A percentile compares a stretch with the other conserved stretches of the same genome.
Evolutionary conservation across 805 yeast species (phyloP).

Genomic region (Priceomyces medius): DNA sequence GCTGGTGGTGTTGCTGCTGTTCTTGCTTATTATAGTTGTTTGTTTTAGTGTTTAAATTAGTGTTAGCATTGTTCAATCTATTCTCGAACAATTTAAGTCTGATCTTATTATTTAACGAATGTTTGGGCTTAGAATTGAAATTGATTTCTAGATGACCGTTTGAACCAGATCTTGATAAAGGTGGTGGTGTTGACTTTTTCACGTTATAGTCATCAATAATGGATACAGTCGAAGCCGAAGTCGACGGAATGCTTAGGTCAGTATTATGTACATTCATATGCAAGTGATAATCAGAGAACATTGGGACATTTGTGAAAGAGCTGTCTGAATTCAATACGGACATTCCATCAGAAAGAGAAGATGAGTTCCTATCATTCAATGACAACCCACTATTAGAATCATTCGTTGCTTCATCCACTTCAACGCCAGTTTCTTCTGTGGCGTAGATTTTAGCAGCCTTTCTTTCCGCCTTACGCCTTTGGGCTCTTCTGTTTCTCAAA

Average conservation of each 20-base stretch:
- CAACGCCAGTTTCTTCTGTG: constrained; percentile 9
- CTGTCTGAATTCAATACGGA: constrained; percentile 62
- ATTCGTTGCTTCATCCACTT: constrained; percentile 9
- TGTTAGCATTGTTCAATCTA: constrained; percentile 22
- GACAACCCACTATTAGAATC: constrained; percentile 20
- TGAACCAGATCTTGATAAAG: constrained; percentile 21
- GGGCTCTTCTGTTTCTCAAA: constrained; percentile 43
- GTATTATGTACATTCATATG: constrained; percentile 30
- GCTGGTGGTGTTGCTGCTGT: background rate
- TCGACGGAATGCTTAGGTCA: constrained; percentile 20
- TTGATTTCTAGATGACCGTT: constrained; percentile 32
- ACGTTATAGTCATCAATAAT: constrained; percentile 31
- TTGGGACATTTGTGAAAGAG: constrained; percentile 63
- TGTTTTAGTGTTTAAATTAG: background rate
- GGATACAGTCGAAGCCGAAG: constrained; percentile 29
- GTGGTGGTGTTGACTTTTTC: constrained; percentile 5
- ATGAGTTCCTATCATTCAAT: constrained; percentile 20
- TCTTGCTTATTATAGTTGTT: too few species aligned
- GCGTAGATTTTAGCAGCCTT: constrained; percentile 11
- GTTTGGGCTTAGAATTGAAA: constrained; percentile 19
- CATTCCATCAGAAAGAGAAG: constrained; percentile 56
- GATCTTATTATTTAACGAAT: constrained; percentile 32
- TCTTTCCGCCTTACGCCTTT: constrained; percentile 23
- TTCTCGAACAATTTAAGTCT: constrained; percentile 35
- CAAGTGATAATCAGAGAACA: constrained; percentile 52